Conservation (phyloP, 2,329 filamentous ascomycete species). For the Botrytis medusae region DNA sequence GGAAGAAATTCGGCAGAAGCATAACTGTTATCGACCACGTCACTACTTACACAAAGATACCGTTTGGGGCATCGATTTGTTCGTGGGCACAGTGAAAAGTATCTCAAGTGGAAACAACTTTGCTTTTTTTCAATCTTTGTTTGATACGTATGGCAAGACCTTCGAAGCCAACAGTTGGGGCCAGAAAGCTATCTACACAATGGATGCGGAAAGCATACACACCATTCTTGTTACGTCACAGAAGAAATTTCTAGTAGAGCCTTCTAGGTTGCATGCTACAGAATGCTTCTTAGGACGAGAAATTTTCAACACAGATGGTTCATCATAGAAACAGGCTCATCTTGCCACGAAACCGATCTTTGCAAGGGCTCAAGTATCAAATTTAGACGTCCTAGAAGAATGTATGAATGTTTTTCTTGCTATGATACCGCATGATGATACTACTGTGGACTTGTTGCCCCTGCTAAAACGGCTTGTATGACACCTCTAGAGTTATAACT, state of each 20-base stretch:
- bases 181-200: neutral
- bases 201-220: neutral
- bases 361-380: neutral
- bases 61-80: neutral
- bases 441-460: neutral
- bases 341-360: neutral
- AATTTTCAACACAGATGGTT: neutral
- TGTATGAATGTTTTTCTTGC: neutral
- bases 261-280: neutral
- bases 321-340: neutral
- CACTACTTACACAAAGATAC: neutral
- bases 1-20: neutral
- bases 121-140: neutral
- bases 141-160: neutral
- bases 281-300: neutral
- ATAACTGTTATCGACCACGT: neutral
- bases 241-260: neutral
- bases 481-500: neutral
- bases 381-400: neutral
- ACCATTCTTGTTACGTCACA: neutral
- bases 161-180: neutral
- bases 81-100: neutral
- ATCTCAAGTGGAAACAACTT: neutral
- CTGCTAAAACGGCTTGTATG: neutral
- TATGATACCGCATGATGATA: neutral